Evolutionary conservation across 306 rosid species (phyloP).

Genomic region (Lathyrus sativus): DNA sequence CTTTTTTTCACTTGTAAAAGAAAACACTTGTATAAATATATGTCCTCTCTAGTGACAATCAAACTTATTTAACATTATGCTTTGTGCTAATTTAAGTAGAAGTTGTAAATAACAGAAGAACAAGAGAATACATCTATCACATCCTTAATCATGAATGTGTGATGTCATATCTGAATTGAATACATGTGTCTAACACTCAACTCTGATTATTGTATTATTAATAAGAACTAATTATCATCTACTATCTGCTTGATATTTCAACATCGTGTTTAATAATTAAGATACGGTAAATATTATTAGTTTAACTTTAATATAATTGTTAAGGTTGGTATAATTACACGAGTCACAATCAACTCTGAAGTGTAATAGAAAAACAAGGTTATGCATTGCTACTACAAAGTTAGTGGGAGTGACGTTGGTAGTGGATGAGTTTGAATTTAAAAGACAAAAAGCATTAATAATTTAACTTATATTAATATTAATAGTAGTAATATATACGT

Average conservation of each 20-base stretch:
- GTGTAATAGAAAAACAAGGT: constrained; percentile 8
- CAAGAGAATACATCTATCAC: too few relatives aligned
- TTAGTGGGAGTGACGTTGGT: constrained; percentile 62
- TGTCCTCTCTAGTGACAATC: too few relatives aligned
- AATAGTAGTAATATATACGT: background rate
- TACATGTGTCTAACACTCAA: constrained; percentile 31
- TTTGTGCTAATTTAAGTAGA: too few relatives aligned
- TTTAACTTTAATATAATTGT: background rate
- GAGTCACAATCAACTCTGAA: constrained; percentile 28
- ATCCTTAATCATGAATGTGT: constrained; percentile 26
- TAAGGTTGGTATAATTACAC: constrained; percentile 26
- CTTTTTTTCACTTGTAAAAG: too few relatives aligned
- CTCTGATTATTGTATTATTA: constrained; percentile 26
- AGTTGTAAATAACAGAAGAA: too few relatives aligned
- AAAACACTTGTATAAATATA: too few relatives aligned
- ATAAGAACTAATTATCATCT: constrained; percentile 13
- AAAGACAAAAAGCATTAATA: constrained; percentile 4
- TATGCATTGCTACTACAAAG: constrained; percentile 19
- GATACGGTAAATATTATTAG: background rate
- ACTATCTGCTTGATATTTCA: background rate
- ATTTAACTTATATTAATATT: background rate
- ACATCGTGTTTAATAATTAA: constrained; percentile 11
- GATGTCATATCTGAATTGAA: constrained; percentile 26
- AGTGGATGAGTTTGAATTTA: constrained; percentile 33
- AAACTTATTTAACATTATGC: too few relatives aligned